A percentile compares a stretch with the other conserved stretches of the same genome.
Evolutionary conservation across 257 asterid genomes (phyloP).

Genomic region (Voacanga thouarsii): DNA sequence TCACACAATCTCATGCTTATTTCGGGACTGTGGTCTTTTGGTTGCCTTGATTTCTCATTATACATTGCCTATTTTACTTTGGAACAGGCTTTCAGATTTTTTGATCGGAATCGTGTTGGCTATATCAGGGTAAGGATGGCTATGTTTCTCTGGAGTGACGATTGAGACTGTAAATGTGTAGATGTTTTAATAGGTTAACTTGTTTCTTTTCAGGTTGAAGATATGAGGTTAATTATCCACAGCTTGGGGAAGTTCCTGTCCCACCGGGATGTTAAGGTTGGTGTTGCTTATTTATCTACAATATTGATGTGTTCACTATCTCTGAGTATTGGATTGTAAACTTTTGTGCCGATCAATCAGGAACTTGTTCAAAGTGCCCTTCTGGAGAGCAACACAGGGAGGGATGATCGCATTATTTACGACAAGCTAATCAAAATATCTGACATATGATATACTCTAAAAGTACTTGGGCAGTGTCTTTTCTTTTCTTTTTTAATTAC

Average conservation of each 20-base stretch:
- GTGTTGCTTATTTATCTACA: slow-evolving; percentile 4
- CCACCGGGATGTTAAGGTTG: slow-evolving; percentile 87
- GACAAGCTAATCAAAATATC: slow-evolving; percentile 64
- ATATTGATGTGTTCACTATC: not conserved
- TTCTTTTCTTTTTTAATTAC: not conserved
- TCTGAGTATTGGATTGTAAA: not conserved
- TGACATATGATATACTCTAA: not conserved
- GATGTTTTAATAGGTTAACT: not conserved
- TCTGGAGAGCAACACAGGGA: slow-evolving; percentile 71
- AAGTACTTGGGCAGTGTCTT: not conserved
- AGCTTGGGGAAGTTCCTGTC: slow-evolving; percentile 80
- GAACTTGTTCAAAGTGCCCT: slow-evolving; percentile 90
- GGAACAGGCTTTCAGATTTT: slow-evolving; percentile 92
- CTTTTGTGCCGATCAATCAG: slow-evolving; percentile 25
- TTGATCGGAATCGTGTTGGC: slow-evolving; percentile 89
- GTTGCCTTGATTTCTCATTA: not conserved
- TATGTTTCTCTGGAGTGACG: not conserved
- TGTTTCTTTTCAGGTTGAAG: slow-evolving; percentile 68
- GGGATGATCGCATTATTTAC: slow-evolving; percentile 78
- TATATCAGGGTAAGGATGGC: slow-evolving; percentile 60
- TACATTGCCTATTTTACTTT: slow-evolving; percentile 16
- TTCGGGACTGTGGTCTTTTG: not conserved
- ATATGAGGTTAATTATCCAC: slow-evolving; percentile 78
- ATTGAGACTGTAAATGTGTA: not conserved
- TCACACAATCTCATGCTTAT: not conserved